Evolutionary conservation across 306 rosid species (phyloP), one percentile per base, ranked within the genome.

Genomic region (Abrus pulchellus): DNA sequence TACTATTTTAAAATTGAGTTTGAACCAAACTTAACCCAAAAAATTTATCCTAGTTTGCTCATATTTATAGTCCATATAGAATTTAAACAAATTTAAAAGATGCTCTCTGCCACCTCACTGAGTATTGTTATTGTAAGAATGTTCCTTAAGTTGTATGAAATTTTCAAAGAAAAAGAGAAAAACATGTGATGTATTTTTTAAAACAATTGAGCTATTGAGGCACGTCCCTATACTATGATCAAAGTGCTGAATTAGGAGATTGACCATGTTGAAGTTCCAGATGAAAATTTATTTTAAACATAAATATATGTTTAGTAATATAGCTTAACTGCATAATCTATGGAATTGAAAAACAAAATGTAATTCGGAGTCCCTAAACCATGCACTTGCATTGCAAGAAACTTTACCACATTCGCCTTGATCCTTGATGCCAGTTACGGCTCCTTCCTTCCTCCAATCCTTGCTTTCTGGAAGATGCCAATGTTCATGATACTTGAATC

Each of bases 371-470:
- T 10, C 12, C 38, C 63, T 14, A 49, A 65, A 76, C 30, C 72
- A 36, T 69, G 75, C 28, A 50, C 47, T 43, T 80, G 0, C 48
- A 9, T 76, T 49, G 32, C 60, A 50, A 78, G 52, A 80, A 77
- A 83, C 34, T 56, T 63, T 94, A 94, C 98, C 97, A 47, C 97
- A 94, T 14, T 62, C 8, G 85, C 94, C 95, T 85, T 94, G 98
- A 83, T 94, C 61, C 81, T 86, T 94, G 80, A 94, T 9, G 3
- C 76, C 74, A 52, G 95, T 89, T 33, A 92, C 90, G 14, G 91
- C 89, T 3, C 92, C 92, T 36, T 79, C 74, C 61, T 84, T 61
- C 83, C 98, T 90, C 98, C 98, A 92, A 76, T 92, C 97, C 61
- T 83, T 86, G 29, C 74, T 45, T 44, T 60, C 13, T 45, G 91